Evolutionary conservation across 805 yeast genomes (phyloP).

Genomic region (Kuraishia molischiana): DNA sequence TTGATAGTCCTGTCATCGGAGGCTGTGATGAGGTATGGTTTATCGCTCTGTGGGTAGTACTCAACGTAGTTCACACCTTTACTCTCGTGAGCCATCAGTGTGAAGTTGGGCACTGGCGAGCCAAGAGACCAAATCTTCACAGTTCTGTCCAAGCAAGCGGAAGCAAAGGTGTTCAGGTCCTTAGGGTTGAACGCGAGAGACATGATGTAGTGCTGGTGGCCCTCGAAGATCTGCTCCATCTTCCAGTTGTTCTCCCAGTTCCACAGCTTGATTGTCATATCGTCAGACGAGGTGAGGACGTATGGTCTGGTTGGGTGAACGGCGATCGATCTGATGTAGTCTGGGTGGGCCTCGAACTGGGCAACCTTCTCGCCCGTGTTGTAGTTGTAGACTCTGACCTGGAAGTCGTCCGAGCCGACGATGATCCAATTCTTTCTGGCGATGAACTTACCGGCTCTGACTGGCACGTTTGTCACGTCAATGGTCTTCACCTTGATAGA

Average conservation of each 20-base stretch:
- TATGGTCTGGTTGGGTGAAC: constrained; percentile 93
- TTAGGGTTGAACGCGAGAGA: constrained; percentile 92
- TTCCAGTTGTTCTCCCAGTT: constrained; percentile 96
- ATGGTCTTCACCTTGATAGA: constrained; percentile 74
- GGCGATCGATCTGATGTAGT: constrained; percentile 86
- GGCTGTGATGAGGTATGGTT: constrained; percentile 88
- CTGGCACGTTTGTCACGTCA: constrained; percentile 94
- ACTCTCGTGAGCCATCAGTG: constrained; percentile 81
- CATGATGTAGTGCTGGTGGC: constrained; percentile 95
- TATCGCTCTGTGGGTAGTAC: constrained; percentile 94
- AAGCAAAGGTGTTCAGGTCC: constrained; percentile 95
- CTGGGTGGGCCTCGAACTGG: constrained; percentile 98
- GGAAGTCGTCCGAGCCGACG: constrained; percentile 94
- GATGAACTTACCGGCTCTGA: constrained; percentile 89
- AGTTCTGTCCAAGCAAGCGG: constrained; percentile 93
- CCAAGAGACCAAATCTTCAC: constrained; percentile 96
- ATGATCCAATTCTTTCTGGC: constrained; percentile 97
- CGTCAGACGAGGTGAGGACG: constrained; percentile 84
- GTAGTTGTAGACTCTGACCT: constrained; percentile 85
- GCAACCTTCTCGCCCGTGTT: constrained; percentile 91
- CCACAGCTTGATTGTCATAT: constrained; percentile 87
- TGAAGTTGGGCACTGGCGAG: constrained; percentile 79
- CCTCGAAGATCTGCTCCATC: constrained; percentile 83
- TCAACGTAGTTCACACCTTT: constrained; percentile 95
- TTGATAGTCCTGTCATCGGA: constrained; percentile 86